A percentile compares a stretch with the other conserved stretches of the same genome.
Evolutionary conservation across 2,329 filamentous ascomycete genomes (phyloP).

Genomic region (Canariomyces notabilis): DNA sequence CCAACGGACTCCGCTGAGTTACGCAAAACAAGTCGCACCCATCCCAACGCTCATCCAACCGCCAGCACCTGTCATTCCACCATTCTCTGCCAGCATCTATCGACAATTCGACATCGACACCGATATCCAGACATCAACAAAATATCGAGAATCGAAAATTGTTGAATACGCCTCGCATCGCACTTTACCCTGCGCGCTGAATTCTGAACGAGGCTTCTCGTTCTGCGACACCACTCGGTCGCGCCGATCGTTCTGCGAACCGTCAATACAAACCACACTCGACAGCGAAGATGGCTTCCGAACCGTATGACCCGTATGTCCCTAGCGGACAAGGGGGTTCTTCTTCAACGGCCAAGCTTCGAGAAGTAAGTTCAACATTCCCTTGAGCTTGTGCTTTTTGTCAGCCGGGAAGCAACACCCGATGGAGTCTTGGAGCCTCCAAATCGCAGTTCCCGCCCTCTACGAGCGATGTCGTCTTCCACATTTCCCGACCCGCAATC

Average conservation of each 20-base stretch:
- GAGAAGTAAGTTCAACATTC: slow-evolving; percentile 64
- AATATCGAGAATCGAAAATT: no score
- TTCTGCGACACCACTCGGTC: not conserved
- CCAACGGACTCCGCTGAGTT: slow-evolving; percentile 22
- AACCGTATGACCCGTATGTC: slow-evolving; percentile 85
- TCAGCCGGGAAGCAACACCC: not conserved
- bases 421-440: not conserved
- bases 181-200: slow-evolving; percentile 7
- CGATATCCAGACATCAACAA: no score
- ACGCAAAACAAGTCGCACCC: slow-evolving; percentile 24
- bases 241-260: not conserved
- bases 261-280: slow-evolving; percentile 7
- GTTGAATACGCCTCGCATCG: slow-evolving; percentile 1
- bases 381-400: slow-evolving; percentile 14
- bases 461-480: not conserved
- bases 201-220: not conserved
- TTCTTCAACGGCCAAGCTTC: slow-evolving; percentile 60
- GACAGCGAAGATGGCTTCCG: slow-evolving; percentile 42
- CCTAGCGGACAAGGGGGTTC: slow-evolving; percentile 56
- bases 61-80: slow-evolving; percentile 18
- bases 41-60: slow-evolving; percentile 18
- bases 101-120: no score
- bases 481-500: not conserved
- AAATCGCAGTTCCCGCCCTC: not conserved
- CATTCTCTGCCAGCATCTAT: slow-evolving; percentile 17